Evolutionary conservation across 257 asterid genomes (phyloP), one percentile per base, ranked within the genome.

Genomic region (Lycium barbarum): DNA sequence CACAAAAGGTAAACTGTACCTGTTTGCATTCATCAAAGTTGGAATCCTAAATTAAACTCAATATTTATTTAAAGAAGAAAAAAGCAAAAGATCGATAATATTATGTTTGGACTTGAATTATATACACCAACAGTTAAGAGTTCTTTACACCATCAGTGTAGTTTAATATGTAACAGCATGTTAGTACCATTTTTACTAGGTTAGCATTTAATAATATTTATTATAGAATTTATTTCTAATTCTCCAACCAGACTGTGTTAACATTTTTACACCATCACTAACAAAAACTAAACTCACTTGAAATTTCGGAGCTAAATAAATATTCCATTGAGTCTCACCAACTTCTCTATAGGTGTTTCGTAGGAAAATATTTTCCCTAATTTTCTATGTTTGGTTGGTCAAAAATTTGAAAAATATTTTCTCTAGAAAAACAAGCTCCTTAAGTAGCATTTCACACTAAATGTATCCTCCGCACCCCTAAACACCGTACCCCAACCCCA

Each of bases 1-100:
- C 57, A 94, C 85, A 73, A 93, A 90, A 0, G 99, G 97, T 84
- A 94, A 82, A 7, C 98, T 96, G 17, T 95, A 95, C 97, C 98
- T 94, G 58, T 47, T 26, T 58, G 33, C 61, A 80, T 18, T 73
- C 81, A 47, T 40, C 81, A 47, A 47, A 11, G 54, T 12, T 9
- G 6, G 26, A 73, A 20, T 73, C 26, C 61, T 47, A 73, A 73
- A 51, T 73, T 47, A 47, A 1, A 73, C 43, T 73, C 20, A 11
- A 73, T 20, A 38, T 36, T 68, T 36, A 36, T 36, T 68, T 67
- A 2, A 36, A 68, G 51, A 36, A 36, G 51, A 36, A 68, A 15
- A 15, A 40, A 59, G 2, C 4, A 6, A 49, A 59, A 59, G 65
- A 6, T 58, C 17, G 26, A 68, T 45, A 36, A 7, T 35, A 67